These are phyloP conservation scores for Colletotrichum sp. DNA, from an alignment of 2,329 filamentous ascomycete genomes.

Conservation along the genomic window DNA sequence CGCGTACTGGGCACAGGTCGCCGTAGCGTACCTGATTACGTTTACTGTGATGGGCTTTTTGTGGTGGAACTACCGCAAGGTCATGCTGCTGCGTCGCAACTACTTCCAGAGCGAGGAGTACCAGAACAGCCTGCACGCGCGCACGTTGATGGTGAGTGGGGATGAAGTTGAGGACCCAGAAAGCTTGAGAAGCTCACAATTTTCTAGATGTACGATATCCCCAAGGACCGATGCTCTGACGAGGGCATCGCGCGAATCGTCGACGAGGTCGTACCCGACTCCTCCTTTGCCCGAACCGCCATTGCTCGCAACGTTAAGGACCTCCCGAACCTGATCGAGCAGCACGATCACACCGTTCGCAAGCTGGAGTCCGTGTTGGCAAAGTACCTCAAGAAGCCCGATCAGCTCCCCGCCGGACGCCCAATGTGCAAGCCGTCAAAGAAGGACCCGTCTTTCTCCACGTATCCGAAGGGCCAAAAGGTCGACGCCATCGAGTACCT, in stretches of 20 bases:
- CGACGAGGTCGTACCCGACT: conserved; percentile 79
- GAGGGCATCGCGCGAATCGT: conserved; percentile 88
- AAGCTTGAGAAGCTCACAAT: conserved; percentile 2
- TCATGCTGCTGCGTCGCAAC: conserved; percentile 72
- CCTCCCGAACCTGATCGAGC: conserved; percentile 81
- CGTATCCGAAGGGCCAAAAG: conserved; percentile 72
- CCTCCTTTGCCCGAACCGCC: conserved; percentile 78
- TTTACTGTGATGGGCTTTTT: conserved; percentile 79
- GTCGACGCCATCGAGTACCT: conserved; percentile 95
- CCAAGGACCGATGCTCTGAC: conserved; percentile 76
- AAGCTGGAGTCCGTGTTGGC: conserved; percentile 84
- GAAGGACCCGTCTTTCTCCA: conserved; percentile 72
- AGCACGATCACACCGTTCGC: conserved; percentile 82
- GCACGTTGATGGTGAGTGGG: conserved; percentile 65
- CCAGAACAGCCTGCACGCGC: conserved; percentile 82
- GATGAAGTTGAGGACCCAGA: neutral
- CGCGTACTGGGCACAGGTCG: conserved; percentile 65
- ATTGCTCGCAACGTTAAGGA: conserved; percentile 93
- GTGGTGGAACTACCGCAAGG: conserved; percentile 86
- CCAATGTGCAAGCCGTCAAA: conserved; percentile 83
- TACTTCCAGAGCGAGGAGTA: conserved; percentile 91
- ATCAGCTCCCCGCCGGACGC: conserved; percentile 76
- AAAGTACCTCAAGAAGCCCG: conserved; percentile 88
- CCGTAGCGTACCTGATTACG: conserved; percentile 71
- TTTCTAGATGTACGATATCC: conserved; percentile 81